phyloP scores from a whole-genome alignment of 805 yeast genomes.

The Lipomyces yamadae region DNA sequence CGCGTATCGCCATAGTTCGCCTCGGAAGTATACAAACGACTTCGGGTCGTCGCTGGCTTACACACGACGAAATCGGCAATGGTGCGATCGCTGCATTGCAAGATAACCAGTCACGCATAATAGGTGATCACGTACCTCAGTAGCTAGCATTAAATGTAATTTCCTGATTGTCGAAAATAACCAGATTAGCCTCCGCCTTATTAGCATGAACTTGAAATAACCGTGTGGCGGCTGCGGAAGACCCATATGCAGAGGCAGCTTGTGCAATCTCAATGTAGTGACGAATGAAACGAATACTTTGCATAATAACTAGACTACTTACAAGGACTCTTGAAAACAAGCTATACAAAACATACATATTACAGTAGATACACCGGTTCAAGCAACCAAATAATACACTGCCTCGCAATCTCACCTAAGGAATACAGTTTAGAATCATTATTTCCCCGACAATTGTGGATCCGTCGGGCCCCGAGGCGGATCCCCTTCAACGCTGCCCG shows the following conservation, averaged over 20 bases:
- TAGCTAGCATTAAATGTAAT: no score
- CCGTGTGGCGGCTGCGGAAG: no score
- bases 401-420: not conserved
- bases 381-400: not conserved
- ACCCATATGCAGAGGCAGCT: no score
- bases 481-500: not conserved
- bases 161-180: not conserved
- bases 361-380: not conserved
- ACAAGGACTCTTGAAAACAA: not conserved
- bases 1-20: not conserved
- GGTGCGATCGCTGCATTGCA: not conserved
- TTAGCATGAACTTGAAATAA: no score
- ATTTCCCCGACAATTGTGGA: not conserved
- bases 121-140: not conserved
- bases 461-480: not conserved
- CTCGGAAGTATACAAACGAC: not conserved
- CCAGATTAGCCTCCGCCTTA: no score
- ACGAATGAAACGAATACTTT: not conserved
- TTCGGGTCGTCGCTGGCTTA: constrained; percentile 1
- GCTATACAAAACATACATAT: not conserved
- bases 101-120: not conserved
- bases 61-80: not conserved
- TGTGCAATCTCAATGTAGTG: no score
- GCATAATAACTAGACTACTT: not conserved
- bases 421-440: not conserved